Evolutionary conservation across 768 basidiomycete genomes (phyloP), one percentile per base, ranked within the genome.

Genomic region (Tricholoma matsutake): DNA sequence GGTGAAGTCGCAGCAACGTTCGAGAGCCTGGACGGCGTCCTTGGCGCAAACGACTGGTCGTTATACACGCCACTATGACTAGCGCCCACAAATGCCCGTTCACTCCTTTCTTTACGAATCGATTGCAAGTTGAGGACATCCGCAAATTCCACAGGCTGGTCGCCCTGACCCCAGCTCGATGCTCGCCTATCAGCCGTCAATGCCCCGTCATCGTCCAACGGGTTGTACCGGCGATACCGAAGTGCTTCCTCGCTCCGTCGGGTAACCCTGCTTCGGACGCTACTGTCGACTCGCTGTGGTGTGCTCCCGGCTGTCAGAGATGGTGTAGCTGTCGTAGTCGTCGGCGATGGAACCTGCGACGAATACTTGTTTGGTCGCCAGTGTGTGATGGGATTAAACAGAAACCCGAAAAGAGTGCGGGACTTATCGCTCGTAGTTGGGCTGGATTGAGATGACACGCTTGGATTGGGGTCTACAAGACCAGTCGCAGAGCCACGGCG

Each of bases 151-250:
- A 63, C 55, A n/a, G 68, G 68, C 69, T 79, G 64, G 73, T 76
- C 85, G 18, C 75, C 78, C 54, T 76, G 75, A 0, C 84, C 86
- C 87, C 86, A 88, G 66, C 86, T 87, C 54, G 86, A 85, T 9
- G 87, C 87, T 5, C 87, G 77, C 61, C 83, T 77, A 28, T 82
- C 84, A 32, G 79, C 78, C 1, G 75, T 79, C 11, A 79, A 65
- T 1, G 66, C 39, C 1, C 70, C 68, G 31, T 58, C 69, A n/a
- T 55, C 57, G 34, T 47, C 45, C 35, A 29, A 49, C 10, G 35
- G 28, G 13, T 57, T 49, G 53, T 49, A 63, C n/a, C 68, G 66
- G 45, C 73, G 67, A 37, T 65, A 62, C 55, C 72, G 64, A 35
- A 77, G 60, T 18, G 73, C 81, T 64, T 86, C 85, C 61, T 81